Evolutionary conservation across 768 basidiomycete species (phyloP).

Genomic region (Phanerochaete sordida): DNA sequence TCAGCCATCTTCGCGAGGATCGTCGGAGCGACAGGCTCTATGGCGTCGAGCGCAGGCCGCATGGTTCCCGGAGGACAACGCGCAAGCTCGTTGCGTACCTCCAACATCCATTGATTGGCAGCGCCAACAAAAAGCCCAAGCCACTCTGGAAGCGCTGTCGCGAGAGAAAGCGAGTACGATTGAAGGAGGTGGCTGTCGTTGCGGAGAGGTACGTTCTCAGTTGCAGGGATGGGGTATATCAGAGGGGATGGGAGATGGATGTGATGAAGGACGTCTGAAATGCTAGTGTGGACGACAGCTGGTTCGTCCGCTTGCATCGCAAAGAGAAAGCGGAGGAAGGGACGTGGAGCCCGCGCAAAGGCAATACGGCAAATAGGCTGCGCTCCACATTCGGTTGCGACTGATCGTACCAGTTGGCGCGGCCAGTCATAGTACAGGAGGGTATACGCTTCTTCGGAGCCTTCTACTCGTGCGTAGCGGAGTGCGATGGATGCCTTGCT

Average conservation of each 20-base stretch:
- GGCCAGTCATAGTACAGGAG: neutral
- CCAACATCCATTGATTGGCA: neutral
- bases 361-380: neutral
- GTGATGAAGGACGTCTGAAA: neutral
- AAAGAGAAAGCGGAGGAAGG: neutral
- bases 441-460: no score
- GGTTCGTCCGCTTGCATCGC: neutral
- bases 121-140: neutral
- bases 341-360: neutral
- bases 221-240: neutral
- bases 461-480: no score
- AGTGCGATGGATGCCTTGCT: no score
- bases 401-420: neutral
- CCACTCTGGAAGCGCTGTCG: neutral
- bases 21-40: neutral
- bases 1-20: neutral
- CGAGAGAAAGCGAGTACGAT: neutral
- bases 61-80: neutral
- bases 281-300: no score
- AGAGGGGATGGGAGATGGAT: neutral
- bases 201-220: neutral
- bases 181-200: neutral
- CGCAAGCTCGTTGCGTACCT: neutral
- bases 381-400: neutral
- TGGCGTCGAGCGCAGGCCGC: neutral